A percentile compares a stretch with the other conserved stretches of the same genome.
Evolutionary conservation across 805 yeast genomes (phyloP).

Genomic region (Monosporozyma yasuniensis): DNA sequence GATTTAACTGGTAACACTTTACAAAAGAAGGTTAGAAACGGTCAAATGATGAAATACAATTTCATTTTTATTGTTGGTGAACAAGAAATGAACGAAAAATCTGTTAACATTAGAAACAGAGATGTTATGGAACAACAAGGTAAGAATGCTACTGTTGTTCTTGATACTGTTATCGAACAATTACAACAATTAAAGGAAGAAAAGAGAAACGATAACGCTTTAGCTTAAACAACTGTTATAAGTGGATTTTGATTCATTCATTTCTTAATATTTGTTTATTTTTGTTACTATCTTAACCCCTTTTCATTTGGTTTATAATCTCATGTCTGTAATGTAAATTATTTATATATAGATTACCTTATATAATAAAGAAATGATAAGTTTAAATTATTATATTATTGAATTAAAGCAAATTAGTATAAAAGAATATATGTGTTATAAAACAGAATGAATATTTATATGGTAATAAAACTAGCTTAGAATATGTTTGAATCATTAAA

Average conservation of each 20-base stretch:
- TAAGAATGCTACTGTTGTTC: slow-evolving; percentile 73
- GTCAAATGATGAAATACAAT: slow-evolving; percentile 90
- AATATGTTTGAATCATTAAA: too few relatives aligned
- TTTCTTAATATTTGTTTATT: background rate
- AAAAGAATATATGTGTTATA: slow-evolving; percentile 2
- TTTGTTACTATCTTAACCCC: background rate
- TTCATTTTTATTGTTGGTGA: slow-evolving; percentile 96
- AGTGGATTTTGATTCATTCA: background rate
- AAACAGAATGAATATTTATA: background rate
- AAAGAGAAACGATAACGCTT: slow-evolving; percentile 63
- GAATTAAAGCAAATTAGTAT: background rate
- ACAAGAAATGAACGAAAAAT: slow-evolving; percentile 67
- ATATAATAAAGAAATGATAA: background rate
- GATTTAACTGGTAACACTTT: slow-evolving; percentile 92
- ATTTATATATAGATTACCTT: background rate
- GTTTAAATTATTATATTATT: background rate
- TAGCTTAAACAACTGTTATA: slow-evolving; percentile 19
- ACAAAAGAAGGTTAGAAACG: slow-evolving; percentile 96
- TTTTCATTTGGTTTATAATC: background rate
- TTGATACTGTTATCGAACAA: slow-evolving; percentile 64
- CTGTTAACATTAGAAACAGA: slow-evolving; percentile 95
- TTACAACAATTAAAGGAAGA: slow-evolving; percentile 58
- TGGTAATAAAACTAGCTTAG: background rate
- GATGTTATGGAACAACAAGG: slow-evolving; percentile 89
- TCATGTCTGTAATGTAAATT: background rate